Percentiles rank a stretch among this genome's conserved stretches.
Evolutionary conservation across 164 flowering plant genomes (phyloP).

Genomic region (Dillenia turbinata): DNA sequence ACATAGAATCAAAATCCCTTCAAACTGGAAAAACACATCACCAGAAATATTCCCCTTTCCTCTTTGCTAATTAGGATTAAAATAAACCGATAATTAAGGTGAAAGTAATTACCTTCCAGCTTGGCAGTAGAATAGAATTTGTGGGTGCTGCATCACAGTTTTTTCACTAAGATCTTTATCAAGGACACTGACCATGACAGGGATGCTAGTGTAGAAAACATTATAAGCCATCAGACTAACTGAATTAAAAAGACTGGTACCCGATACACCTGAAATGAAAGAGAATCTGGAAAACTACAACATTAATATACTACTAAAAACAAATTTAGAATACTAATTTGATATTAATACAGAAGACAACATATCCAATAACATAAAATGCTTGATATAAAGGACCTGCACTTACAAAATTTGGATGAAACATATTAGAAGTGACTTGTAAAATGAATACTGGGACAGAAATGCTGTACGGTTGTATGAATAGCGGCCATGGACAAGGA

Average conservation of each 20-base stretch:
- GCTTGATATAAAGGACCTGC: neutral
- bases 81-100: neutral
- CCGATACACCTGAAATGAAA: conserved; percentile 96
- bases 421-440: conserved; percentile 88
- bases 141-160: conserved; percentile 98
- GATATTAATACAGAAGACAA: neutral
- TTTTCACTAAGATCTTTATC: conserved; percentile 96
- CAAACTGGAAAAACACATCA: too few relatives aligned
- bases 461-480: conserved; percentile 99
- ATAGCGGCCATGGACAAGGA: conserved; percentile 97
- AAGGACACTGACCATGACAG: conserved; percentile 84
- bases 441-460: conserved; percentile 91
- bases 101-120: conserved; percentile 75
- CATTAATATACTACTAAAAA: too few relatives aligned
- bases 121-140: conserved; percentile 92
- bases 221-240: conserved; percentile 99
- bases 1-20: too few relatives aligned
- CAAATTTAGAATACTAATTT: too few relatives aligned
- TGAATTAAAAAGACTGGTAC: conserved; percentile 94
- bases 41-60: too few relatives aligned
- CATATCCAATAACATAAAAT: conserved; percentile 1
- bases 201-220: conserved; percentile 96
- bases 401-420: conserved; percentile 98
- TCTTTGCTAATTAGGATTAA: too few relatives aligned
- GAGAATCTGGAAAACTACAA: conserved; percentile 61